phyloP scores from a whole-genome alignment of 495 filamentous ascomycete species.

The Xylaria bambusicola region DNA sequence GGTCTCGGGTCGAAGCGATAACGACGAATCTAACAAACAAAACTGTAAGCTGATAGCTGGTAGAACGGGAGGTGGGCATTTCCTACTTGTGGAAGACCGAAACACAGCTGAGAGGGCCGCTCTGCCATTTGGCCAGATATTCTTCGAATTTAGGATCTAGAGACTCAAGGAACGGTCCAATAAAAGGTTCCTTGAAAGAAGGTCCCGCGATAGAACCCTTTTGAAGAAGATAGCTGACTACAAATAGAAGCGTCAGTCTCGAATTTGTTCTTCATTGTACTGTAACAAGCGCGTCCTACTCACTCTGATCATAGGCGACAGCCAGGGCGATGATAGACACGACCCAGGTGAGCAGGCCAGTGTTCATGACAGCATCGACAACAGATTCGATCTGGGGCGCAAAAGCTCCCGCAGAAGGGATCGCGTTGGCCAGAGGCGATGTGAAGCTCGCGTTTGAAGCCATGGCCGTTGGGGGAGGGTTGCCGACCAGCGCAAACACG shows the following conservation, averaged over 20 bases:
- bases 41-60: not conserved
- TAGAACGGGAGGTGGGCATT: not conserved
- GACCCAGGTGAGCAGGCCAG: constrained; percentile 64
- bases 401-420: constrained; percentile 47
- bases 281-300: too few relatives aligned
- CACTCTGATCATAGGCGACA: constrained; percentile 85
- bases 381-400: constrained; percentile 47
- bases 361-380: constrained; percentile 47
- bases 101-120: constrained; percentile 90
- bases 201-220: constrained; percentile 88
- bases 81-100: constrained; percentile 98
- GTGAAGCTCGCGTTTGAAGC: constrained; percentile 70
- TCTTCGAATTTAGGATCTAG: constrained; percentile 88
- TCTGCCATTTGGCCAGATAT: constrained; percentile 90
- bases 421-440: constrained; percentile 73
- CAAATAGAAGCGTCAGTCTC: constrained; percentile 29
- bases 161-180: constrained; percentile 92
- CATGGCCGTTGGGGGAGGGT: constrained; percentile 46
- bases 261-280: too few relatives aligned
- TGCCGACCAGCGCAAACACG: constrained; percentile 10
- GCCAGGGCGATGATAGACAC: constrained; percentile 67
- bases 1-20: constrained; percentile 92
- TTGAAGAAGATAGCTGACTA: constrained; percentile 81
- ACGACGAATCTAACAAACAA: constrained; percentile 80
- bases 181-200: constrained; percentile 84